Conservation (phyloP, 495 filamentous ascomycete genomes). For the Tuber aestivum region DNA sequence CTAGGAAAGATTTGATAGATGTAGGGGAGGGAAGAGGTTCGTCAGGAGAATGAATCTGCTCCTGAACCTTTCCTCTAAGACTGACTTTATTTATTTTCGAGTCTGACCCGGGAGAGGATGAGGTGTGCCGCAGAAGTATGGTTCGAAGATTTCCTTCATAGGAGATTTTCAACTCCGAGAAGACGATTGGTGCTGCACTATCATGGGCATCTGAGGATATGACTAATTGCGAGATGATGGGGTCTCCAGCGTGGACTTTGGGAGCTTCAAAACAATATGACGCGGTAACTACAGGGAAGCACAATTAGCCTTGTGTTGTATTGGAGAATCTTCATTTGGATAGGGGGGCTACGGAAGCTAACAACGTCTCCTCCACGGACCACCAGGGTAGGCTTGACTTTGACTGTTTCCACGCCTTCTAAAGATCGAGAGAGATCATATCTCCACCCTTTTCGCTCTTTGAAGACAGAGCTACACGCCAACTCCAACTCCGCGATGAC, state of each 20-base stretch:
- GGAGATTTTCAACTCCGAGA: conserved; percentile 59
- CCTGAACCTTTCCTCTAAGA: conserved; percentile 30
- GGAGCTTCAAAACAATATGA: conserved; percentile 66
- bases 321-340: neutral
- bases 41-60: conserved; percentile 20
- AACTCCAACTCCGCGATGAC: conserved; percentile 83
- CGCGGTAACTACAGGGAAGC: conserved; percentile 51
- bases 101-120: conserved; percentile 4
- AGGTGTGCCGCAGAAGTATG: conserved; percentile 47
- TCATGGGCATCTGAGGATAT: conserved; percentile 64
- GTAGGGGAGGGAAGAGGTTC: conserved; percentile 45
- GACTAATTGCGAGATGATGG: conserved; percentile 62
- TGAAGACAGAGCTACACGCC: conserved; percentile 57
- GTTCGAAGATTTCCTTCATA: conserved; percentile 66
- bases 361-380: conserved; percentile 62
- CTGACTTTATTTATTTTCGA: conserved; percentile 25
- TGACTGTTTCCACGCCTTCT: conserved; percentile 49
- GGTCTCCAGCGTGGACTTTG: conserved; percentile 80
- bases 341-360: conserved; percentile 56
- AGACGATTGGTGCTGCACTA: conserved; percentile 56
- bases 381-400: conserved; percentile 58
- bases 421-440: conserved; percentile 72
- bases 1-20: conserved; percentile 41
- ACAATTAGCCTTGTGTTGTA: conserved; percentile 15
- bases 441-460: conserved; percentile 55